Evolutionary conservation across 202 grass and related monocot genomes (phyloP), one percentile per base, ranked within the genome.

Genomic region (Zizania palustris): DNA sequence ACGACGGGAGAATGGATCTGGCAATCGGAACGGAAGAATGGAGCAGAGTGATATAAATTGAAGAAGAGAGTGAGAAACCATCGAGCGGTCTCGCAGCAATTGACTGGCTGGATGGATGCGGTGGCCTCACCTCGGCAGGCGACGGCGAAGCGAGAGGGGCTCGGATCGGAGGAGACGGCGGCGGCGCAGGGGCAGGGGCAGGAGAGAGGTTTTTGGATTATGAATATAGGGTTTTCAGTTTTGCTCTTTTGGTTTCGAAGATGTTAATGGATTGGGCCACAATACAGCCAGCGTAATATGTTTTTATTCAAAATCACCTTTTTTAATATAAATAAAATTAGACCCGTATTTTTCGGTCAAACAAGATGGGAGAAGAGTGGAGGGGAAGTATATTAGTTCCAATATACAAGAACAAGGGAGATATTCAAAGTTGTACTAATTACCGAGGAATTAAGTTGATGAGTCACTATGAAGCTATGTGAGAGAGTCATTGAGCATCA

Each of bases 171-270:
- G 11, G 8, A 0, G 33, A 20, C 13, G 15, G 51, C 71, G 86
- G 86, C 86, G 76, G 71, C 76, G 76, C 58, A 64, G 76, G 76
- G 14, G 48, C n/a, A n/a, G n/a, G n/a, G n/a, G n/a, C n/a, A 57
- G 5, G 53, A n/a, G 22, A 49, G 9, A 50, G 72, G 75, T 18
- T 80, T 80, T 45, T 11, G 65, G 46, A 35, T 7, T 35, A 64
- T 65, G 71, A 80, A 80, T 88, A 80, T 84, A 88, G 76, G 71
- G 86, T 76, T 80, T 71, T 69, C 80, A 3, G 9, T 71, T 74
- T 88, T 64, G 18, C 55, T n/a, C n/a, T n/a, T n/a, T n/a, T n/a
- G n/a, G n/a, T n/a, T n/a, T 28, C 28, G 28, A 0, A 28, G 28
- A 28, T 28, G 28, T 28, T 28, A 28, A 28, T 28, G 28, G 28